A percentile compares a stretch with the other conserved stretches of the same genome.
These are phyloP conservation scores for Sporothrix sp. DNA, from an alignment of 2,329 filamentous ascomycete genomes.

Conservation along the genomic window DNA sequence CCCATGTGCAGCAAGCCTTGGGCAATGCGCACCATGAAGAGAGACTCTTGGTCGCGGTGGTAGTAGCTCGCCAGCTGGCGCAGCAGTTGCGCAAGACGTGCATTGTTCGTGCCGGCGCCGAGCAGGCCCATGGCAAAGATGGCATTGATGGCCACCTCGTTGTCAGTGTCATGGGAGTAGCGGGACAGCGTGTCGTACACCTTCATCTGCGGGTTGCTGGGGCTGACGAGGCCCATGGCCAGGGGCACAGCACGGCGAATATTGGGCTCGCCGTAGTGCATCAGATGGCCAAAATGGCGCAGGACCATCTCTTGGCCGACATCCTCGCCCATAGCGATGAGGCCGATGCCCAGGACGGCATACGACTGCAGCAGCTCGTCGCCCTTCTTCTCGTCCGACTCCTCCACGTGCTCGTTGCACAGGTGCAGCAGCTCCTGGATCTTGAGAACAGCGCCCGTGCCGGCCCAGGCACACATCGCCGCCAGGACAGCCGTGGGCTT, in stretches of 20 bases:
- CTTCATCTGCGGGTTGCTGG: slow-evolving; percentile 99
- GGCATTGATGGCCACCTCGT: slow-evolving; percentile 94
- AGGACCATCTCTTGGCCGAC: slow-evolving; percentile 98
- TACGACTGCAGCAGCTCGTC: slow-evolving; percentile 95
- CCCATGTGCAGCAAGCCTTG: slow-evolving; percentile 98
- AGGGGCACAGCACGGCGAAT: slow-evolving; percentile 93
- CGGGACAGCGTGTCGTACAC: slow-evolving; percentile 95
- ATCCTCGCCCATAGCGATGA: slow-evolving; percentile 97
- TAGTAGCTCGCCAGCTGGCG: slow-evolving; percentile 96
- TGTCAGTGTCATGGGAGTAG: slow-evolving; percentile 98
- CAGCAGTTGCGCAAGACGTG: slow-evolving; percentile 85
- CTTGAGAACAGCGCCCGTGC: slow-evolving; percentile 93
- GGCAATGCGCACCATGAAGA: slow-evolving; percentile 99
- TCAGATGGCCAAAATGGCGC: slow-evolving; percentile 91
- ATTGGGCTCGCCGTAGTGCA: slow-evolving; percentile 98
- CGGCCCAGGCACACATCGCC: slow-evolving; percentile 96
- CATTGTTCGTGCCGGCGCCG: slow-evolving; percentile 96
- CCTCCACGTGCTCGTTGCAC: slow-evolving; percentile 95
- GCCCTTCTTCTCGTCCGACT: slow-evolving; percentile 87
- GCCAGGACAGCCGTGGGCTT: slow-evolving; percentile 91
- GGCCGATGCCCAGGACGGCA: slow-evolving; percentile 82
- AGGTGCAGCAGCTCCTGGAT: slow-evolving; percentile 95
- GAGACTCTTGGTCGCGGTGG: slow-evolving; percentile 85
- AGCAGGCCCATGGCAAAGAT: slow-evolving; percentile 99
- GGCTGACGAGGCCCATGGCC: slow-evolving; percentile 92